phyloP scores from a whole-genome alignment of 2,329 filamentous ascomycete species.

The Aspergillus carbonarius region DNA sequence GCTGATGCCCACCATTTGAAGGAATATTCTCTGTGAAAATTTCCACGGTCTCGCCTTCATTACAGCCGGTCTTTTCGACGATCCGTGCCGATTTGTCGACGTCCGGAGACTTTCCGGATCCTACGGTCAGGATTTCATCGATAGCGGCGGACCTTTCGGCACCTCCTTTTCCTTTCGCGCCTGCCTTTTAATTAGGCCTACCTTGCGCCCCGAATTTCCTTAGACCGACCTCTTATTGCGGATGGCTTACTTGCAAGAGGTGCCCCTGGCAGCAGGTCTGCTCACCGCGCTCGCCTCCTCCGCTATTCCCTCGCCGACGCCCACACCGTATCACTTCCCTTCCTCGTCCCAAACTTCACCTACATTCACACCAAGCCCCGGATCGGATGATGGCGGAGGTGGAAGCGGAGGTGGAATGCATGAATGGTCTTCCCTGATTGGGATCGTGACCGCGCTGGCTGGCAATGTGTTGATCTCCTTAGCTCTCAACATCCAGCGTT shows the following conservation, averaged over 20 bases:
- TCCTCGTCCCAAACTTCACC: conserved; percentile 19
- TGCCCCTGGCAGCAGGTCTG: conserved; percentile 29
- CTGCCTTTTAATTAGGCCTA: not conserved
- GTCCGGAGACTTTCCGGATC: not conserved
- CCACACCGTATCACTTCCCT: conserved; percentile 15
- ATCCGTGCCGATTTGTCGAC: not conserved
- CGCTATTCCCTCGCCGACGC: conserved; percentile 22
- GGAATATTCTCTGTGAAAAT: not conserved
- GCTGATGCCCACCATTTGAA: not conserved
- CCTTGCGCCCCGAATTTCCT: not conserved
- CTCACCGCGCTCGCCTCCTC: conserved; percentile 28
- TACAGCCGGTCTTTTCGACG: not conserved
- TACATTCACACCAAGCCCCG: conserved; percentile 16
- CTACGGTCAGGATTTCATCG: not conserved
- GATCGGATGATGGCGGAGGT: conserved; percentile 20
- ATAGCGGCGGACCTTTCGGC: conserved; percentile 10
- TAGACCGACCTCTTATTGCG: conserved; percentile 2
- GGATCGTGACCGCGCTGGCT: conserved; percentile 86
- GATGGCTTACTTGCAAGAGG: conserved; percentile 31
- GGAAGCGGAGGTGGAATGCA: conserved; percentile 23
- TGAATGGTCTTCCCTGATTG: conserved; percentile 87
- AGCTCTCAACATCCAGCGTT: conserved; percentile 93
- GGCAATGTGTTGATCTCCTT: conserved; percentile 94
- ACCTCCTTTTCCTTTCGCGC: conserved; percentile 2
- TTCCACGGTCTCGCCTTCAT: not conserved